Evolutionary conservation across 345 rosid genomes (phyloP).

Genomic region (Kernera saxatilis): DNA sequence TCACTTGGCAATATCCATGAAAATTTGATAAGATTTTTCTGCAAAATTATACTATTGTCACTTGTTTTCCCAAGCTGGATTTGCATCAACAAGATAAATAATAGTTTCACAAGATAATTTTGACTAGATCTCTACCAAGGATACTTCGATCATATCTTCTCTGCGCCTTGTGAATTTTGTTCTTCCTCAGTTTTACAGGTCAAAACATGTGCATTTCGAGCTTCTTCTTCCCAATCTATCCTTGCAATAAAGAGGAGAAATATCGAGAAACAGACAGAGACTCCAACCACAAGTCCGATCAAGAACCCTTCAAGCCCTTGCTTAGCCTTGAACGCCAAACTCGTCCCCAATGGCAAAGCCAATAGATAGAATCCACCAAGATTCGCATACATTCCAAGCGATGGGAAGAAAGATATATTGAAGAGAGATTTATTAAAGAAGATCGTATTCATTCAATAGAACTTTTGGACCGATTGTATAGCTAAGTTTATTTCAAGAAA

Average conservation of each 20-base stretch:
- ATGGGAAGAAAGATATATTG: no score
- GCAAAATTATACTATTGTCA: background rate
- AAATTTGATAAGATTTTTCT: background rate
- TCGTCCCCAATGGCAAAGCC: slow-evolving; percentile 59
- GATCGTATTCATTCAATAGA: no score
- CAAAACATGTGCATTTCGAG: slow-evolving; percentile 53
- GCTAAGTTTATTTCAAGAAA: no score
- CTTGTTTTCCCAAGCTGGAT: background rate
- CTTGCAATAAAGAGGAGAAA: slow-evolving; percentile 39
- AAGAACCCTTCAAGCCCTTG: slow-evolving; percentile 61
- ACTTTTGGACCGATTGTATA: no score
- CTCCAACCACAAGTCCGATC: slow-evolving; percentile 63
- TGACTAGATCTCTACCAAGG: background rate
- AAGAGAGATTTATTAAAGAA: no score
- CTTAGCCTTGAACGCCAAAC: slow-evolving; percentile 56
- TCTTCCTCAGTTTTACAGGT: slow-evolving; percentile 33
- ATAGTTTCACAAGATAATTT: background rate
- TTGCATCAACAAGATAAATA: background rate
- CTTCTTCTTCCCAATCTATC: slow-evolving; percentile 72
- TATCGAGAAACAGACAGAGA: slow-evolving; percentile 41
- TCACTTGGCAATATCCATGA: background rate
- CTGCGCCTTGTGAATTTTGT: slow-evolving; percentile 3
- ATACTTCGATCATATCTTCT: slow-evolving; percentile 6
- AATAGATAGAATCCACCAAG: slow-evolving; percentile 72
- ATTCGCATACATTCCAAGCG: slow-evolving; percentile 66